These are phyloP conservation scores for Hebeloma cylindrosporum DNA, from an alignment of 768 basidiomycete genomes.

Conservation along the genomic window DNA sequence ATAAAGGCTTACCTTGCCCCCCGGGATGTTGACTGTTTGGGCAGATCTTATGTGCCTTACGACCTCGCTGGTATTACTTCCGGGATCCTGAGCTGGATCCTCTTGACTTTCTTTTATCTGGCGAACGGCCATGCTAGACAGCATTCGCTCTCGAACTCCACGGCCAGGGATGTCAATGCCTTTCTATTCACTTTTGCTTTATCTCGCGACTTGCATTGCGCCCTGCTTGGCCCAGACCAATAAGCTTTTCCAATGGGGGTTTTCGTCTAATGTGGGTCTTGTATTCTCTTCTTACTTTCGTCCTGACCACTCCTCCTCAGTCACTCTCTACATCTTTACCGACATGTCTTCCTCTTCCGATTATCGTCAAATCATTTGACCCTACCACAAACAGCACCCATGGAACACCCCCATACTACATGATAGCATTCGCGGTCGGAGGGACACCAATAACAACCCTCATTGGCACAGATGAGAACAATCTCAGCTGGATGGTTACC, in stretches of 20 bases:
- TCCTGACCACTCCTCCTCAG: constrained; percentile 5
- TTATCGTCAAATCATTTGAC: constrained; percentile 27
- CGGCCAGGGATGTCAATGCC: too few relatives aligned
- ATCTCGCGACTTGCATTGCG: constrained; percentile 1
- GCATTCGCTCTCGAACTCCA: too few relatives aligned
- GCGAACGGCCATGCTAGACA: too few relatives aligned
- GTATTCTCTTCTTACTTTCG: background rate
- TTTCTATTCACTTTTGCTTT: too few relatives aligned
- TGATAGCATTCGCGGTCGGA: constrained; percentile 41
- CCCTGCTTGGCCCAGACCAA: constrained; percentile 13
- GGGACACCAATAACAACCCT: constrained; percentile 35
- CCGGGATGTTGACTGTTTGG: too few relatives aligned
- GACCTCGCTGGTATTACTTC: too few relatives aligned
- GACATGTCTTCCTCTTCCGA: constrained; percentile 26
- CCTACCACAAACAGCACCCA: constrained; percentile 14
- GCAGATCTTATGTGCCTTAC: too few relatives aligned
- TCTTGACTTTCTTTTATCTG: too few relatives aligned
- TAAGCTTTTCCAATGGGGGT: constrained; percentile 22
- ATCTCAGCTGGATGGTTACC: constrained; percentile 43
- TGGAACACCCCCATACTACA: constrained; percentile 39
- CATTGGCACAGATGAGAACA: constrained; percentile 36
- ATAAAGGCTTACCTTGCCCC: too few relatives aligned
- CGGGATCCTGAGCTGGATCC: too few relatives aligned
- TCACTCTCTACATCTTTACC: constrained; percentile 23
- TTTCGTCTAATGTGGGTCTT: constrained; percentile 13